phyloP scores from a whole-genome alignment of 1,284 basidiomycete genomes.

The Earliella scabrosa region DNA sequence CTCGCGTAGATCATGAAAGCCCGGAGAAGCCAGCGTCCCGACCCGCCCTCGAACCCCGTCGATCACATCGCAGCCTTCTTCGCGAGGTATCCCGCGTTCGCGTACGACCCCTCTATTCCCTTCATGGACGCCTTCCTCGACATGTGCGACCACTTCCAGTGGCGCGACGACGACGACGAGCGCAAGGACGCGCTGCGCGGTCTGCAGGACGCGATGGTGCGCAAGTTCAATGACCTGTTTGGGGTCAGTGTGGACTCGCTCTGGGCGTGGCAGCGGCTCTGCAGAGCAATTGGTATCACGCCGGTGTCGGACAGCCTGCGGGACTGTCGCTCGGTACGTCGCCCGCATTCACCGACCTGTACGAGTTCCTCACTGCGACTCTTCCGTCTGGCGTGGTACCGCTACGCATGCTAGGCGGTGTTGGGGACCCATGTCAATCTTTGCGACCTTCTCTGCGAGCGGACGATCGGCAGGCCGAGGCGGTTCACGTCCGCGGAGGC shows the following conservation, averaged over 20 bases:
- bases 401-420: not conserved
- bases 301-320: conserved; percentile 16
- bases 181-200: conserved; percentile 6
- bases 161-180: not conserved
- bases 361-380: not conserved
- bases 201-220: conserved; percentile 33
- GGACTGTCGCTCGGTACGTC: conserved; percentile 18
- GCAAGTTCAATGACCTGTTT: conserved; percentile 41
- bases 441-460: not conserved
- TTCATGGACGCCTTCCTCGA: conserved; percentile 13
- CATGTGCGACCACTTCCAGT: conserved; percentile 1
- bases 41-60: not conserved
- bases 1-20: no score
- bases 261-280: conserved; percentile 37
- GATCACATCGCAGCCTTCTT: conserved; percentile 15
- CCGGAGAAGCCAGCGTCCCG: no score
- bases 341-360: not conserved
- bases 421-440: not conserved
- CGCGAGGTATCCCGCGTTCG: conserved; percentile 12
- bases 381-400: no score
- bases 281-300: conserved; percentile 22
- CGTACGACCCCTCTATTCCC: conserved; percentile 1
- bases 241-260: conserved; percentile 38
- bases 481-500: not conserved
- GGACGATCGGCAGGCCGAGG: not conserved